Base-by-base conservation (phyloP, 768 basidiomycete species). In the Wakefieldia striispora region DNA sequence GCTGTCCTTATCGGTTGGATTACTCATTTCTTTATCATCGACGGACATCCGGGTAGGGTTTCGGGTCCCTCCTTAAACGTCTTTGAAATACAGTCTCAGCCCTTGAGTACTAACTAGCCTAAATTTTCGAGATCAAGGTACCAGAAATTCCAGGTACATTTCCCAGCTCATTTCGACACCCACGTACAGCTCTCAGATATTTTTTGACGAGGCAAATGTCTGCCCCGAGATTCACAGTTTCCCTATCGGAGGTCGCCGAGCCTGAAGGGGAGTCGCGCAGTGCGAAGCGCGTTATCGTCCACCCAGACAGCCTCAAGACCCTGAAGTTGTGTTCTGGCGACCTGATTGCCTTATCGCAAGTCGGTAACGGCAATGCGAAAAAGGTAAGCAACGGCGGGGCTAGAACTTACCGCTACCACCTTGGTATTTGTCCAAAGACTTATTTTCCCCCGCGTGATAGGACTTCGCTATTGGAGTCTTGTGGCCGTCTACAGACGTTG, bases 401-500 rank as follows among this genome's bases (percentile, higher is more conserved):
- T 48, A 47, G 42, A 43, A 51, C 38, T 44, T 47, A 23, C 29
- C 40, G 27, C 47, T 40, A 38, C 43, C 36, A 39, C 26, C 50
- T 43, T 45, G 23, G n/a, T 48, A 34, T 47, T 38, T 50, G n/a
- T 50, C 44, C 17, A 54, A 23, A n/a, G 55, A 47, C 42, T 58
- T 34, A 58, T 57, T 58, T 54, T 48, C 42, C 42, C 54, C 33
- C 37, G 19, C 43, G 40, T 57, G 55, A 54, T 60, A 86, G 84
- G 67, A 74, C 38, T 83, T 84, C 64, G 79, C 83, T 12, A 72
- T 90, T 45, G 90, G 89, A 6, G 70, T 83, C 40, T 76, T 79
- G 57, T 91, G 89, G 89, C 88, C 88, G n/a, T 86, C 84, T 34
- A 59, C 76, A 39, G 84, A 87, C 8, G 46, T 84, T 47, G 62